A percentile compares a stretch with the other conserved stretches of the same genome.
These are phyloP conservation scores for Penicillium decumbens DNA, from an alignment of 2,329 filamentous ascomycete genomes.

Conservation along the genomic window DNA sequence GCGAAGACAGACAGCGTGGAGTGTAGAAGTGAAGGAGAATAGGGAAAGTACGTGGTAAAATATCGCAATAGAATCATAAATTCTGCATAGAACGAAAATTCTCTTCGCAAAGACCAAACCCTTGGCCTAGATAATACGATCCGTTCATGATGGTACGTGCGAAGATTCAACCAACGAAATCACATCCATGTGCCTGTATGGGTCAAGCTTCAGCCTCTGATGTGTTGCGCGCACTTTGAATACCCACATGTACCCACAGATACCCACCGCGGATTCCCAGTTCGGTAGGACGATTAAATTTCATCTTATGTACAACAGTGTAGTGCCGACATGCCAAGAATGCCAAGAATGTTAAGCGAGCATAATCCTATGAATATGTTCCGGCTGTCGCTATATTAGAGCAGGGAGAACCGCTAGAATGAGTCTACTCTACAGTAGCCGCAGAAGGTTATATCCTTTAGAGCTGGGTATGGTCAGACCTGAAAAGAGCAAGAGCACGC, in stretches of 20 bases:
- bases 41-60: background rate
- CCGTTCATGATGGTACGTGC: background rate
- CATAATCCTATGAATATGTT: background rate
- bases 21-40: background rate
- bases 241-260: background rate
- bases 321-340: constrained; percentile 5
- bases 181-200: background rate
- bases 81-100: background rate
- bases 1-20: background rate
- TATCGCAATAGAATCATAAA: background rate
- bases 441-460: no score
- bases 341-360: constrained; percentile 6
- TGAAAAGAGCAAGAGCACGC: no score
- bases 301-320: background rate
- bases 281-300: constrained; percentile 2
- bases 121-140: constrained; percentile 4
- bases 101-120: constrained; percentile 1
- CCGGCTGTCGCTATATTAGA: background rate
- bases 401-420: background rate
- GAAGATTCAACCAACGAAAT: constrained; percentile 4
- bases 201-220: constrained; percentile 8
- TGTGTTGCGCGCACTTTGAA: background rate
- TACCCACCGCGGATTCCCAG: background rate
- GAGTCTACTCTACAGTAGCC: background rate
- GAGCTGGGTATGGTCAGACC: no score